Evolutionary conservation across 73 alveolate genomes (phyloP).

Genomic region (Symbiodinium pilosum): DNA sequence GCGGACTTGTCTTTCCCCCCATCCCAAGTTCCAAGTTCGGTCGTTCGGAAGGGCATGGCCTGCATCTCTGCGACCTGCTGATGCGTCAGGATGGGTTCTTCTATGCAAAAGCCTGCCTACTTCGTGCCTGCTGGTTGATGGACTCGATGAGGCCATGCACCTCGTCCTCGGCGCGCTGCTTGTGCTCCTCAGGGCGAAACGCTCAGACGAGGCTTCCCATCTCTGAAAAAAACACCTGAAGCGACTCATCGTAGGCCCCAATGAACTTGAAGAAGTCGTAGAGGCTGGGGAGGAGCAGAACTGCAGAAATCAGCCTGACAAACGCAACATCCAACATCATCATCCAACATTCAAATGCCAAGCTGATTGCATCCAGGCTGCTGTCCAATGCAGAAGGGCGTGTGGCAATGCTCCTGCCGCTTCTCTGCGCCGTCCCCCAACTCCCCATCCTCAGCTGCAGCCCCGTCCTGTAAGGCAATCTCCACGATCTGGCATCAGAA

Average conservation of each 20-base stretch:
- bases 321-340: no score
- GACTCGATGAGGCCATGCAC: constrained; percentile 67
- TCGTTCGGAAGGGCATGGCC: not conserved
- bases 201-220: not conserved
- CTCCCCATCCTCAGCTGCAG: not conserved
- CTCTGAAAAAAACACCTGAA: not conserved
- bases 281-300: constrained; percentile 51
- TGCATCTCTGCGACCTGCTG: constrained; percentile 2
- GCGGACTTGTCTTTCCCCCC: not conserved
- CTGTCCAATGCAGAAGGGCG: constrained; percentile 60
- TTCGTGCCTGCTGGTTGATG: constrained; percentile 50
- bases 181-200: constrained; percentile 34
- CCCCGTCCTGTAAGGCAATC: constrained; percentile 40
- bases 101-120: not conserved
- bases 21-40: not conserved
- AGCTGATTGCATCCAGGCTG: not conserved
- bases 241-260: constrained; percentile 64
- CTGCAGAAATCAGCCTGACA: not conserved
- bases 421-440: no score
- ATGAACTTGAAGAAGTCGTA: constrained; percentile 89
- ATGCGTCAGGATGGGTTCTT: no score
- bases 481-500: constrained; percentile 68
- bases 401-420: constrained; percentile 39
- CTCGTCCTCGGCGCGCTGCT: constrained; percentile 88
- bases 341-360: no score